These are phyloP conservation scores for Paraconiothyrium sp. DNA, from an alignment of 2,329 filamentous ascomycete genomes.

Conservation along the genomic window DNA sequence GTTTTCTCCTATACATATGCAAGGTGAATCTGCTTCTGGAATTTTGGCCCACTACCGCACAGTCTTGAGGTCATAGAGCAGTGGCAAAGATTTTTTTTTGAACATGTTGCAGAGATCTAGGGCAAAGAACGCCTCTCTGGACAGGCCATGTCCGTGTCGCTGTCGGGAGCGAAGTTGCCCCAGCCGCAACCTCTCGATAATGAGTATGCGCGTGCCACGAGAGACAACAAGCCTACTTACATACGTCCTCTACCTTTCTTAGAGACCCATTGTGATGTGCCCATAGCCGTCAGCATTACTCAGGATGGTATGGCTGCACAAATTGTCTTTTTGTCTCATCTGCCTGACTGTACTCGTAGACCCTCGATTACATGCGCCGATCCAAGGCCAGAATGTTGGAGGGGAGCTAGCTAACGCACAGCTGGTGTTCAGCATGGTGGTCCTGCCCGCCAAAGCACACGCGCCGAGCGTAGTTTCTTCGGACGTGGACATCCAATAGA, in stretches of 20 bases:
- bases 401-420: neutral
- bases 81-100: neutral
- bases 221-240: conserved; percentile 19
- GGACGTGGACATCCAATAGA: neutral
- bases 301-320: neutral
- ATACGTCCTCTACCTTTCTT: conserved; percentile 16
- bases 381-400: neutral
- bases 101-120: neutral
- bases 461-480: neutral
- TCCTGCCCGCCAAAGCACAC: neutral
- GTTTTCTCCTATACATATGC: neutral
- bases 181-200: conserved; percentile 18
- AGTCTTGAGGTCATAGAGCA: neutral
- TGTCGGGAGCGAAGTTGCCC: conserved; percentile 13
- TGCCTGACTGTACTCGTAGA: neutral
- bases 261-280: conserved; percentile 18
- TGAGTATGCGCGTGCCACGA: conserved; percentile 18
- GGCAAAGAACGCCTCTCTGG: neutral
- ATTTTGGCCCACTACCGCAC: neutral
- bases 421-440: neutral
- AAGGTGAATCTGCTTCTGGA: too few species aligned
- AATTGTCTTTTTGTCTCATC: too few species aligned
- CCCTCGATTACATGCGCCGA: neutral
- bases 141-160: conserved; percentile 16
- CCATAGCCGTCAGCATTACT: conserved; percentile 12